Base-by-base conservation (phyloP, 345 rosid genomes). In the Schrenkiella parvula region DNA sequence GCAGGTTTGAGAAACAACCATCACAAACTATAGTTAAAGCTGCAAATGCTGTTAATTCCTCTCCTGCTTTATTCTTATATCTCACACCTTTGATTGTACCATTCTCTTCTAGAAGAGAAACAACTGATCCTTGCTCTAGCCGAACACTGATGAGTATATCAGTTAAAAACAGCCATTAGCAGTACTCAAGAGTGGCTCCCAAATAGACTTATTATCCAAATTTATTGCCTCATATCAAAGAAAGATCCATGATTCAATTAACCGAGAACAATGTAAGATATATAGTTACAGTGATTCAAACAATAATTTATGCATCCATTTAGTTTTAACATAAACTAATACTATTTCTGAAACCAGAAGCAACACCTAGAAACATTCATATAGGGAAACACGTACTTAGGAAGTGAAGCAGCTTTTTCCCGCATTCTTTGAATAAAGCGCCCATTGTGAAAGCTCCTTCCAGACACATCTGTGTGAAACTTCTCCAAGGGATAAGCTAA, bases 1-100 rank as follows among this genome's bases (percentile, higher is more conserved):
- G 92, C 80, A 90, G 70, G 68, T 88, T 88, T 60, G 97, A 90
- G 75, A 90, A 90, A 64, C 90, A 85, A 19, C 95, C 97, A 29
- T 90, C 92, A 51, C 92, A 90, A 18, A 90, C 95, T 43, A 90
- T 80, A 13, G 97, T 90, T 15, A 90, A 77, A 7, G 92, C 84
- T 34, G 97, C 90, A 79, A 68, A 80, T 23, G 88, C 84, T 10
- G 79, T 71, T 62, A 79, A 63, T 64, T 81, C 86, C 41, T 81
- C 65, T 18, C 92, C 95, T 68, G 79, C 61, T 70, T 82, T 86
- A 5, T 88, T 87, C 80, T 85, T 88, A 74, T 90, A 90, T 42
- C 80, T 79, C 61, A 90, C 92, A 46, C 95, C 97, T 77, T 81
- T 90, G 43, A 90, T 72, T 28, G 84, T 77, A 29, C 97, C 88